These are phyloP conservation scores for Syncephalastrum contaminatum DNA, from an alignment of 371 early-diverging fungal genomes.

Conservation along the genomic window DNA sequence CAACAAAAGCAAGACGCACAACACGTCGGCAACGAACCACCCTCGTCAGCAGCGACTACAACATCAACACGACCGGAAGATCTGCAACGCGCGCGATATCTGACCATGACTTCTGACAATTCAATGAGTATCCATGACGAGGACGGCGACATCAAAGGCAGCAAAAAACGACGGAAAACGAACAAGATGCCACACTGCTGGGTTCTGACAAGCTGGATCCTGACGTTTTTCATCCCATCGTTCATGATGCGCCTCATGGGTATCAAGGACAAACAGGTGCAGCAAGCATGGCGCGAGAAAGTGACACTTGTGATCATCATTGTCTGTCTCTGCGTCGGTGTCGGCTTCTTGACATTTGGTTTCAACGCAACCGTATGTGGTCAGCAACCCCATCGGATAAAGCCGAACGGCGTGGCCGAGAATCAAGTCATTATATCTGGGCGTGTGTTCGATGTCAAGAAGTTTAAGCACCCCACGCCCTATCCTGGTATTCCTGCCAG, in stretches of 20 bases:
- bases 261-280: conserved; percentile 59
- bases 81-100: conserved; percentile 18
- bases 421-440: conserved; percentile 56
- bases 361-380: conserved; percentile 64
- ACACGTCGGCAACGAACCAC: background rate
- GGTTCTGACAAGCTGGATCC: conserved; percentile 34
- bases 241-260: conserved; percentile 29
- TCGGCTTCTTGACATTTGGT: conserved; percentile 70
- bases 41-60: background rate
- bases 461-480: conserved; percentile 41
- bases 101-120: conserved; percentile 8
- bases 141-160: background rate
- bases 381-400: conserved; percentile 50
- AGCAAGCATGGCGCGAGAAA: conserved; percentile 95
- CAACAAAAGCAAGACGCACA: background rate
- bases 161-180: conserved; percentile 7
- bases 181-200: conserved; percentile 24
- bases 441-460: conserved; percentile 50
- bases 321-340: conserved; percentile 55
- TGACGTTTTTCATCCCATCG: conserved; percentile 48
- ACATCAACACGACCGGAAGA: conserved; percentile 9
- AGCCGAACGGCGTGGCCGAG: conserved; percentile 44
- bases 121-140: background rate
- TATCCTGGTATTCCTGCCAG: conserved; percentile 36
- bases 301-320: conserved; percentile 78